A percentile compares a stretch with the other conserved stretches of the same genome.
phyloP scores from a whole-genome alignment of 2,329 filamentous ascomycete genomes.

The Colletotrichum agaves region DNA sequence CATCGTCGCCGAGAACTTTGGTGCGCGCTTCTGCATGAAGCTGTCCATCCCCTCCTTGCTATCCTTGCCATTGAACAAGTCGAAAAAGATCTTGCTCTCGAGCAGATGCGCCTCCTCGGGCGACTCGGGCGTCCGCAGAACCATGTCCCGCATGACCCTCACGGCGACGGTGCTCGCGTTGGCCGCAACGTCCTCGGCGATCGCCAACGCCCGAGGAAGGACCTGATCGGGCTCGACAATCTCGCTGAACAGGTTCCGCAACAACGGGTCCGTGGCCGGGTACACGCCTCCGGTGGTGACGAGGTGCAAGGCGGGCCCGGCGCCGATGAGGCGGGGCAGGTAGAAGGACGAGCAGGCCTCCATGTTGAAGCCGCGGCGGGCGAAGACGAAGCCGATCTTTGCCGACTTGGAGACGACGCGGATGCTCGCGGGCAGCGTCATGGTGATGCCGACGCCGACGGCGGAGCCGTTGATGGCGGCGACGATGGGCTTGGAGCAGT shows the following conservation, averaged over 20 bases:
- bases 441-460: slow-evolving; percentile 70
- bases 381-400: slow-evolving; percentile 81
- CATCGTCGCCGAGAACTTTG: slow-evolving; percentile 70
- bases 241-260: slow-evolving; percentile 74
- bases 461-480: slow-evolving; percentile 69
- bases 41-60: slow-evolving; percentile 74
- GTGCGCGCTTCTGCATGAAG: slow-evolving; percentile 76
- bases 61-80: slow-evolving; percentile 67
- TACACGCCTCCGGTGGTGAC: slow-evolving; percentile 75
- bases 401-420: slow-evolving; percentile 65
- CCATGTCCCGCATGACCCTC: slow-evolving; percentile 76
- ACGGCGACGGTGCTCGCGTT: slow-evolving; percentile 74
- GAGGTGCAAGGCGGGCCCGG: slow-evolving; percentile 70
- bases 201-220: slow-evolving; percentile 70
- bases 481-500: slow-evolving; percentile 68
- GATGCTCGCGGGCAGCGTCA: slow-evolving; percentile 66
- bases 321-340: slow-evolving; percentile 75
- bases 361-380: slow-evolving; percentile 75
- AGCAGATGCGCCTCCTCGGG: slow-evolving; percentile 78
- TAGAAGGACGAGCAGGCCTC: slow-evolving; percentile 79
- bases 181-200: slow-evolving; percentile 73
- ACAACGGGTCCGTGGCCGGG: slow-evolving; percentile 58
- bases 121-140: slow-evolving; percentile 68
- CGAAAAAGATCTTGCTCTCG: slow-evolving; percentile 72
- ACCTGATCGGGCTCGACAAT: slow-evolving; percentile 70